Base-by-base conservation (phyloP, 1,284 basidiomycete species). In the Boletus holoroseus region DNA sequence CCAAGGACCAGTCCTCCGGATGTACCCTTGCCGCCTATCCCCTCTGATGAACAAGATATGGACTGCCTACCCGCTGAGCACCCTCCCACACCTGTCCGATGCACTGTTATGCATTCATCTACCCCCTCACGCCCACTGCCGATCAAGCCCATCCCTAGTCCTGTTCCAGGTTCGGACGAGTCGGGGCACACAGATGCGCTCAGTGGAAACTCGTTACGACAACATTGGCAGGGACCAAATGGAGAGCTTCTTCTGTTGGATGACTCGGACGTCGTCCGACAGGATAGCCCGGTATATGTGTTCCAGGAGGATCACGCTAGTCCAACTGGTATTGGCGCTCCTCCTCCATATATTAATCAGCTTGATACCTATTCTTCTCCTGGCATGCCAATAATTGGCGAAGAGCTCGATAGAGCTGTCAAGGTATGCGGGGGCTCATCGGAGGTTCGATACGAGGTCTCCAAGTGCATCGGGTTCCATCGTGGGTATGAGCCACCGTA, bases 401-500 rank as follows among this genome's bases (percentile, higher is more conserved):
- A 55, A 5, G 27, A n/a, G 32, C 64, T 66, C 26, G 64, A 66
- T 3, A 57, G 49, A 34, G 61, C 47, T 3, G 31, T 66, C 34
- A 51, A 24, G 5, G 32, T 48, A 0, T 68, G 54, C 13, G 56
- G 56, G 1, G 57, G 31, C 9, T 56, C 63, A 4, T 27, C 15
- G 1, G 47, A 56, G 20, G 55, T 68, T 27, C 55, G 50, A 12
- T 49, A 39, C 12, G 64, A 59, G 27, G 55, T 66, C 7, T 38
- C 46, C 41, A 60, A 27, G 45, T 66, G 64, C 44, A 55, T 69
- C 45, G 32, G 47, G 24, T 66, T 50, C 18, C 20, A 54, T 11
- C 50, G 31, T 16, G 68, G 64, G 2, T 69, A 64, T 22, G 64
- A 69, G 8, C 61, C 60, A 18, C 49, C 61, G 2, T 65, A 67